Evolutionary conservation across 306 rosid genomes (phyloP).

Genomic region (Begonia fuchsioides): DNA sequence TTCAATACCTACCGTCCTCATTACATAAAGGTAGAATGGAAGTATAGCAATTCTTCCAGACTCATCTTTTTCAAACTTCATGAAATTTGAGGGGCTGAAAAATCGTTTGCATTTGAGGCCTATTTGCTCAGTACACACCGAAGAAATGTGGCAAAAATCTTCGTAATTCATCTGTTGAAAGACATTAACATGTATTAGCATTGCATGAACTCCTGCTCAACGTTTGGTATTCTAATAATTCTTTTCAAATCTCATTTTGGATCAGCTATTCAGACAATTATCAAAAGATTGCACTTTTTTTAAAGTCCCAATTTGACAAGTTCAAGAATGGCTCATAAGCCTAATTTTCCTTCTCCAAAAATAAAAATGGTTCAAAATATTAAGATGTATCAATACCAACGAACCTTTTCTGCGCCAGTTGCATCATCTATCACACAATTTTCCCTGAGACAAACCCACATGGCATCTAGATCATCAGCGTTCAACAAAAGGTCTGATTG

Average conservation of each 20-base stretch:
- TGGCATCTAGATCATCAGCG: constrained; percentile 96
- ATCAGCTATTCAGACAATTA: too few species aligned
- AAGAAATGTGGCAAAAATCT: constrained; percentile 97
- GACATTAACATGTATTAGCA: constrained; percentile 9
- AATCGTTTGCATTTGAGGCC: constrained; percentile 91
- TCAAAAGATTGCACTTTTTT: too few species aligned
- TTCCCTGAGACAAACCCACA: constrained; percentile 97
- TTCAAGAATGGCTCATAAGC: neutral
- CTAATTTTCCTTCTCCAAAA: neutral
- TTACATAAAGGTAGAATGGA: constrained; percentile 97
- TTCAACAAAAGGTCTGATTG: constrained; percentile 94
- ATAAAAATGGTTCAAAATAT: constrained; percentile 10
- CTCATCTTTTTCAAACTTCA: constrained; percentile 99
- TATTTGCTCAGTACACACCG: constrained; percentile 96
- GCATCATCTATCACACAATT: constrained; percentile 98
- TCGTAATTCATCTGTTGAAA: constrained; percentile 87
- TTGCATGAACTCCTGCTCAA: too few species aligned
- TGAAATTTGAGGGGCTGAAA: constrained; percentile 97
- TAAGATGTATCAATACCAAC: constrained; percentile 4
- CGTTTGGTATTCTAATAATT: too few species aligned
- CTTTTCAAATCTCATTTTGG: too few species aligned
- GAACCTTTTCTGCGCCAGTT: constrained; percentile 95
- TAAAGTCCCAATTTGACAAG: too few species aligned
- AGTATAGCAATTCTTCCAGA: constrained; percentile 98
- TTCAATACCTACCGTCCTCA: constrained; percentile 72